Conservation (phyloP, 164 flowering plant species). For the Liquidambar formosana region DNA sequence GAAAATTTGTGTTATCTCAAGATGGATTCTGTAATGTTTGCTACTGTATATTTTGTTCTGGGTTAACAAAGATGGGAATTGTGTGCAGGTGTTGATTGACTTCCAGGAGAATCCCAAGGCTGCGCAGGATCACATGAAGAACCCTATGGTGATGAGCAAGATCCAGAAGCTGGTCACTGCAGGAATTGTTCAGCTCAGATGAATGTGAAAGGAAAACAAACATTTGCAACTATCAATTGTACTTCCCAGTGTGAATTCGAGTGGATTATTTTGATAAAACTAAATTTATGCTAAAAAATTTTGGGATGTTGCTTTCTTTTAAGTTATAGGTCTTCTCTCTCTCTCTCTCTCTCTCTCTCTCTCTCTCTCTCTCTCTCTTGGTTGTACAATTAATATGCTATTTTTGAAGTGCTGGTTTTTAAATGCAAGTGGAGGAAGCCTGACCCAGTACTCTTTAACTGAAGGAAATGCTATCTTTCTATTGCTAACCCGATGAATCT, state of each 20-base stretch:
- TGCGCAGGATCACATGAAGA: slow-evolving; percentile 90
- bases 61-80: background rate
- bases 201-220: slow-evolving; percentile 1
- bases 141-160: slow-evolving; percentile 90
- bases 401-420: no score
- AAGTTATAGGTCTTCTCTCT: background rate
- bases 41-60: background rate
- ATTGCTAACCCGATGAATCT: no score
- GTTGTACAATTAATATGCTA: no score
- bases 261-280: background rate
- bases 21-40: background rate
- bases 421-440: no score
- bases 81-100: slow-evolving; percentile 70
- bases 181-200: slow-evolving; percentile 88
- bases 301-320: background rate
- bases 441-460: no score
- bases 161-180: slow-evolving; percentile 90
- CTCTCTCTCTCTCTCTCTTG: no score
- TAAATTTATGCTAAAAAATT: no score
- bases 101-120: slow-evolving; percentile 93
- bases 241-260: slow-evolving; percentile 17
- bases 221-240: background rate
- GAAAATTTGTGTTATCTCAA: background rate
- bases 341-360: no score
- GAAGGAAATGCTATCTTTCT: no score